A percentile compares a stretch with the other conserved stretches of the same genome.
Conservation (phyloP, 139 green algal species). For the Coccomyxa sp. region DNA sequence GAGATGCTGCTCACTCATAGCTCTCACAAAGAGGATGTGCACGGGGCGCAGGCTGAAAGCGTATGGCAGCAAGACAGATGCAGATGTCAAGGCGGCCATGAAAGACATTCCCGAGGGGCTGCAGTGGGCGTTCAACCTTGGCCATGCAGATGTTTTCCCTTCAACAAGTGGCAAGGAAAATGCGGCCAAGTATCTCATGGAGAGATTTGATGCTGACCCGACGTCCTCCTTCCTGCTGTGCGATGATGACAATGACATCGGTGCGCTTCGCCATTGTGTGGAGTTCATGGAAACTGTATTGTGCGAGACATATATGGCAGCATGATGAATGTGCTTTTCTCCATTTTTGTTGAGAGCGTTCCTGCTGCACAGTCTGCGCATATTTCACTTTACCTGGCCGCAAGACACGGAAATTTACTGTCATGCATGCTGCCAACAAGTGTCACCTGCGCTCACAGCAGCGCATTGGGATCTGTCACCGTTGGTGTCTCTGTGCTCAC, state of each 20-base stretch:
- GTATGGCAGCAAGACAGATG: conserved; percentile 3
- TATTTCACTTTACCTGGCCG: too few species aligned
- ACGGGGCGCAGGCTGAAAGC: conserved; percentile 9
- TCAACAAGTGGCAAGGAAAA: conserved; percentile 56
- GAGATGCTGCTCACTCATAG: not conserved
- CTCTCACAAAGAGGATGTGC: not conserved
- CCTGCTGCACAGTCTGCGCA: too few species aligned
- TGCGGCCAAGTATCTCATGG: conserved; percentile 55
- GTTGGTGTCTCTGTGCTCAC: not conserved
- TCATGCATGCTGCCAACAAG: too few species aligned
- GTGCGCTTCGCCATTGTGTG: not conserved
- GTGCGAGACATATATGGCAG: not conserved
- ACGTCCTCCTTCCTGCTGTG: conserved; percentile 51
- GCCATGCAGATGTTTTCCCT: conserved; percentile 68
- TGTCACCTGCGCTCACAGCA: too few species aligned
- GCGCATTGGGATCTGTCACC: too few species aligned
- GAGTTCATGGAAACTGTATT: not conserved
- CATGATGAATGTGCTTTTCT: too few species aligned
- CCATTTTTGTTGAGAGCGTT: too few species aligned
- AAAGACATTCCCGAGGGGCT: conserved; percentile 26
- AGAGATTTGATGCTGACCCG: conserved; percentile 22
- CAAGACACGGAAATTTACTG: too few species aligned
- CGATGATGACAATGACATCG: conserved; percentile 77
- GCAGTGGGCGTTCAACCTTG: conserved; percentile 54
- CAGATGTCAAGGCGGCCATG: conserved; percentile 1